Conservation (phyloP, 768 basidiomycete species). For the Sporobolomyces pararoseus region DNA sequence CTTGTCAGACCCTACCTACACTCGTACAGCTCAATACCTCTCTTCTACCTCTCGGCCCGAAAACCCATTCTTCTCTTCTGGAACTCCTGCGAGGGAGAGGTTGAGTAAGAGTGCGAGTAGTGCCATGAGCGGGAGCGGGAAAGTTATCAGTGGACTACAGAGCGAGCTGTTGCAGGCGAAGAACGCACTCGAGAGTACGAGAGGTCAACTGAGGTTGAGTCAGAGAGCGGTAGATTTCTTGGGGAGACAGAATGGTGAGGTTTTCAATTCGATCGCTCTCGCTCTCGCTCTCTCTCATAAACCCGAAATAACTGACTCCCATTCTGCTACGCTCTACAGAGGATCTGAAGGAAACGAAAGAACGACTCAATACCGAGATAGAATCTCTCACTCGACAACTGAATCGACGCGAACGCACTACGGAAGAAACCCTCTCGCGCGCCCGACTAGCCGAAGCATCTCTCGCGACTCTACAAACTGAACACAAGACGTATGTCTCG, state of each 20-base stretch:
- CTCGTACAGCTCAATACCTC: not conserved
- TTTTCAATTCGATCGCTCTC: conserved; percentile 52
- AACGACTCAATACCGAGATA: conserved; percentile 75
- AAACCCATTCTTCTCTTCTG: conserved; percentile 40
- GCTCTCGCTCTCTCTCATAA: conserved; percentile 60
- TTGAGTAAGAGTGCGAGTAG: conserved; percentile 17
- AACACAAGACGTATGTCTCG: conserved; percentile 69
- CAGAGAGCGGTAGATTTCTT: conserved; percentile 68
- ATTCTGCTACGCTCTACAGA: conserved; percentile 52
- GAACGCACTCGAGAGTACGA: conserved; percentile 80
- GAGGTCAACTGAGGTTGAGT: conserved; percentile 70
- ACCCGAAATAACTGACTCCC: too few relatives aligned
- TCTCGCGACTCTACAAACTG: conserved; percentile 62
- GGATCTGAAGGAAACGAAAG: conserved; percentile 80
- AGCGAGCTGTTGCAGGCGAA: conserved; percentile 73
- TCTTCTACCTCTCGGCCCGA: not conserved
- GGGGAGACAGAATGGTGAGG: conserved; percentile 50
- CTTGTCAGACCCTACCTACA: conserved; percentile 1
- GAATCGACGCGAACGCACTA: conserved; percentile 74
- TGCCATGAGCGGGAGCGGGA: conserved; percentile 59
- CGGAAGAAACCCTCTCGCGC: conserved; percentile 82
- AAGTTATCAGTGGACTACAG: conserved; percentile 81
- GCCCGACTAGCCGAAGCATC: conserved; percentile 82
- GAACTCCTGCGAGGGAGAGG: conserved; percentile 22
- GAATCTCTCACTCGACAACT: conserved; percentile 85